Evolutionary conservation across 345 rosid species (phyloP).

Genomic region (Passiflora organensis): DNA sequence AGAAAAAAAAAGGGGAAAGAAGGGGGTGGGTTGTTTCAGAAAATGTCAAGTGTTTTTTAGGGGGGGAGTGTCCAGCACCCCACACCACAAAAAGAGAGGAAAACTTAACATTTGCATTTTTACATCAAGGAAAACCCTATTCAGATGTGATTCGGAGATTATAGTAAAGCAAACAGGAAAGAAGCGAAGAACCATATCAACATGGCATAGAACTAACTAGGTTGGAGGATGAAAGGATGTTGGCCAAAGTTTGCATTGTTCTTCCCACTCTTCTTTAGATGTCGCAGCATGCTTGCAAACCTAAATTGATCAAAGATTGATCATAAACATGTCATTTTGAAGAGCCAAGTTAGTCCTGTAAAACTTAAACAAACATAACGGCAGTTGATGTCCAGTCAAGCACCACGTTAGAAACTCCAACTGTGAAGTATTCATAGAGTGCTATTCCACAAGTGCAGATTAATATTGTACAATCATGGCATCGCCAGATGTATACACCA

Average conservation of each 20-base stretch:
- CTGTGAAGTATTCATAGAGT: too few species aligned
- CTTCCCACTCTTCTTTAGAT: constrained; percentile 83
- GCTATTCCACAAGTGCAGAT: too few species aligned
- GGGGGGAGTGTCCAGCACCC: too few species aligned
- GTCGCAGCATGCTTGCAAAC: constrained; percentile 66
- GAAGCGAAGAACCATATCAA: constrained; percentile 3
- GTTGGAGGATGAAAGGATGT: constrained; percentile 90
- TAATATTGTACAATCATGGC: too few species aligned
- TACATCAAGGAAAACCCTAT: too few species aligned
- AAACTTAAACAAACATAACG: too few species aligned
- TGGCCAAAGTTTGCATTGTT: constrained; percentile 92
- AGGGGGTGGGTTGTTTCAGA: too few species aligned
- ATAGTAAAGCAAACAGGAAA: not conserved
- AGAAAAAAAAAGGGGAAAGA: too few species aligned
- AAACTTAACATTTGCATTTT: not conserved
- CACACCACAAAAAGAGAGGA: not conserved
- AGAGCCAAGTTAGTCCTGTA: not conserved
- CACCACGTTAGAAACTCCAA: too few species aligned
- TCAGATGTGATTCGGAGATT: not conserved
- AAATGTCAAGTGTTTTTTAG: too few species aligned
- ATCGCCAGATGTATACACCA: too few species aligned
- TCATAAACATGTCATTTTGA: constrained; percentile 7
- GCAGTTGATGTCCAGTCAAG: too few species aligned
- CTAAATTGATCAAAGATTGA: constrained; percentile 27
- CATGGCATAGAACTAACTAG: constrained; percentile 43